Evolutionary conservation across 1,284 basidiomycete species (phyloP).

Genomic region (Spongispora temasekensis): DNA sequence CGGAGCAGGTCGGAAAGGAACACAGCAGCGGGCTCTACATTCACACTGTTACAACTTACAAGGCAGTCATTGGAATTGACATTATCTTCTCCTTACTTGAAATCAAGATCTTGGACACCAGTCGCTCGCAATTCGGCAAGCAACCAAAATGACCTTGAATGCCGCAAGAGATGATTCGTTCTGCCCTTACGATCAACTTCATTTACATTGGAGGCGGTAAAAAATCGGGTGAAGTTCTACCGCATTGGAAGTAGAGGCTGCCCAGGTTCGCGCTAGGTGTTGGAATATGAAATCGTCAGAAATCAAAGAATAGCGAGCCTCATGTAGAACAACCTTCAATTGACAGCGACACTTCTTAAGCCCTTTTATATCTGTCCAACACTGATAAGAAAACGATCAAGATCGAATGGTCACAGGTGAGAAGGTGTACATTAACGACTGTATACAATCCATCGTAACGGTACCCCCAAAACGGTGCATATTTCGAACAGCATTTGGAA

Average conservation of each 20-base stretch:
- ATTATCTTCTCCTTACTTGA: too few species aligned
- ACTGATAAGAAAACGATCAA: not conserved
- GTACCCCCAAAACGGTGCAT: not conserved
- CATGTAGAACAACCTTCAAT: not conserved
- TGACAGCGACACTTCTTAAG: not conserved
- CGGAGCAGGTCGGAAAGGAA: too few species aligned
- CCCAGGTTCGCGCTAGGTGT: not conserved
- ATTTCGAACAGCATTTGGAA: not conserved
- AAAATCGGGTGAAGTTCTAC: not conserved
- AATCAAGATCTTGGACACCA: too few species aligned
- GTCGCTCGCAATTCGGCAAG: too few species aligned
- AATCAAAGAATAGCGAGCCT: not conserved
- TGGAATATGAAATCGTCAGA: not conserved
- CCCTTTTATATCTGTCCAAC: not conserved
- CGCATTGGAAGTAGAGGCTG: not conserved
- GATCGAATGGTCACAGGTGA: not conserved
- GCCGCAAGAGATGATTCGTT: not conserved
- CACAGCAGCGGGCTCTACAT: too few species aligned
- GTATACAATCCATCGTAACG: constrained; percentile 3
- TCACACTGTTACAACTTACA: too few species aligned
- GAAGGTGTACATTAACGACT: not conserved
- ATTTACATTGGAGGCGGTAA: not conserved
- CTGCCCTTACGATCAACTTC: too few species aligned
- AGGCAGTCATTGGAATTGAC: too few species aligned
- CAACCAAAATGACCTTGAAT: too few species aligned